Evolutionary conservation across 805 yeast species (phyloP), one percentile per base, ranked within the genome.

Genomic region (Cyberlindnera americana): DNA sequence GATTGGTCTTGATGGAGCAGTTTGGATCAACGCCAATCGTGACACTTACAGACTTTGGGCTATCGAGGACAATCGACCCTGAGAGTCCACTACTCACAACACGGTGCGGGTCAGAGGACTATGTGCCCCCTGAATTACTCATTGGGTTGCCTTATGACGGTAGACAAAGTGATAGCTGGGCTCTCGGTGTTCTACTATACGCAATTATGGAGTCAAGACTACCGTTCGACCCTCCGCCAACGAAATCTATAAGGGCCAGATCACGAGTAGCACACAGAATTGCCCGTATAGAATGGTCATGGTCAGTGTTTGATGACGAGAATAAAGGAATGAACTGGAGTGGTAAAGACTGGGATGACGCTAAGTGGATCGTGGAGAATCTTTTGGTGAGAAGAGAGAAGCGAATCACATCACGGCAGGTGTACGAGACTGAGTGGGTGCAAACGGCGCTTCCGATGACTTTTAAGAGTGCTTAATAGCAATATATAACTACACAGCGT

Each of bases 21-120:
- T 46, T 36, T 15, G 50, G 19, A 33, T 6, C 30, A 5, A 54
- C 43, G 4, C 69, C 73, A 35, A 44, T 80, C 14, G 77, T 79
- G 2, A 80, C 78, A 13, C 60, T 89, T 23, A 81, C 95, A 0
- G 99, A 93, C 66, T 83, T 93, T 62, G 99, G 99, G 0, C 71
- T 93, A 19, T 82, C 95, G 10, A 81, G 88, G 51, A 66, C 70
- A 35, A 72, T 91, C 18, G 78, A 73, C 35, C 73, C 77, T 1
- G 70, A 66, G 2, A 67, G 75, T 48, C 84, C 88, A 19, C 52
- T 82, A 41, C 69, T 95, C 19, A 73, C 85, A 3, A 91, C 98
- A 1, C 65, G 98, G 45, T 93, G 99, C 61, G 99, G 99, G 0
- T 86, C 96, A 1, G 96, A 87, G 47, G 99, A 93, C 59, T 93